Percentiles rank a stretch among this genome's conserved stretches.
Evolutionary conservation across 2,329 filamentous ascomycete species (phyloP).

Genomic region (Fusarium sp.): DNA sequence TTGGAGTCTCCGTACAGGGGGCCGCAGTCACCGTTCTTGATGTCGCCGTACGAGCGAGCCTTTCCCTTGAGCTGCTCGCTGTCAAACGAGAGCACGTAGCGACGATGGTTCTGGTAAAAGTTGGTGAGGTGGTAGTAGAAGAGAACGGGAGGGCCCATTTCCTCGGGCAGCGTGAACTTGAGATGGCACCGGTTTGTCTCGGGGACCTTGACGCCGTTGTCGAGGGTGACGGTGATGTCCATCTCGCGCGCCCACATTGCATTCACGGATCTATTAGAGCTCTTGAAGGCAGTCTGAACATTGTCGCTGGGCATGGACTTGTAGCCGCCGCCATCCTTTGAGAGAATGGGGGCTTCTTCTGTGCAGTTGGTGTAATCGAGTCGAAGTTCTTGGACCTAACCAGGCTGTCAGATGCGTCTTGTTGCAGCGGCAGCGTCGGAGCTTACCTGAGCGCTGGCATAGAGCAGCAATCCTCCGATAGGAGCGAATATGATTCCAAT

Average conservation of each 20-base stretch:
- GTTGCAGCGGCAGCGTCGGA: neutral
- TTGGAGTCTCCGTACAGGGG: conserved; percentile 71
- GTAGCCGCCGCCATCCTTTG: conserved; percentile 49
- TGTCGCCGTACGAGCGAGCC: conserved; percentile 67
- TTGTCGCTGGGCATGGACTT: conserved; percentile 65
- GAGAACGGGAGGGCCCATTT: conserved; percentile 83
- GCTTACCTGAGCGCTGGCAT: conserved; percentile 81
- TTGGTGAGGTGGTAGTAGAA: conserved; percentile 97
- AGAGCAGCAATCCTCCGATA: conserved; percentile 88
- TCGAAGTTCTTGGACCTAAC: conserved; percentile 86
- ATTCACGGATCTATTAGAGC: conserved; percentile 53
- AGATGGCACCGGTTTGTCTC: conserved; percentile 74
- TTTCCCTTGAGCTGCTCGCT: conserved; percentile 83
- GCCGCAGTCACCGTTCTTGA: conserved; percentile 78
- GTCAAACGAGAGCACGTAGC: conserved; percentile 93
- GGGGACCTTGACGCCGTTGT: conserved; percentile 48
- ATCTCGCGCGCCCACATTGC: conserved; percentile 58
- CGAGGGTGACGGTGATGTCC: conserved; percentile 51
- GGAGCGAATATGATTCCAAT: conserved; percentile 94
- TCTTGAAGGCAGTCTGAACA: conserved; percentile 79
- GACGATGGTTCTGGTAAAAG: conserved; percentile 98
- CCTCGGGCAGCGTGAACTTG: conserved; percentile 82
- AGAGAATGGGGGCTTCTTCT: conserved; percentile 61
- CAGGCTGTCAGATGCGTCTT: conserved; percentile 16
- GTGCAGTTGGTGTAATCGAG: conserved; percentile 91